A percentile compares a stretch with the other conserved stretches of the same genome.
These are phyloP conservation scores for Drechmeria coniospora DNA, from an alignment of 2,329 filamentous ascomycete genomes.

Conservation along the genomic window DNA sequence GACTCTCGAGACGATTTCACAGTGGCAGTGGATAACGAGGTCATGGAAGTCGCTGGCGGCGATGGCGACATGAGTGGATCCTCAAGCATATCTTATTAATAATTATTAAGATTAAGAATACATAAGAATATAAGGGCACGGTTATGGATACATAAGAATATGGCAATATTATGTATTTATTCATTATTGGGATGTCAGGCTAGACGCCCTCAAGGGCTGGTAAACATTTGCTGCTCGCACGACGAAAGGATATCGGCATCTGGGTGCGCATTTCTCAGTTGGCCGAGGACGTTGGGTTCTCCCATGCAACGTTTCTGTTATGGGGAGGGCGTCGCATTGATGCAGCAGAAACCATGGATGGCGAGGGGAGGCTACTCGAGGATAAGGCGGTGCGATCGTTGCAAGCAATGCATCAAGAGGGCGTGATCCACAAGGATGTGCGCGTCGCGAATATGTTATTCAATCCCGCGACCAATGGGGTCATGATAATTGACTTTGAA, in stretches of 20 bases:
- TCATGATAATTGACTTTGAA: conserved; percentile 19
- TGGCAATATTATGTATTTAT: too few relatives aligned
- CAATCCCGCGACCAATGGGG: conserved; percentile 8
- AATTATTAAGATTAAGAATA: conserved; percentile 1
- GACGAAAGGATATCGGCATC: neutral
- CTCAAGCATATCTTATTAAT: conserved; percentile 2
- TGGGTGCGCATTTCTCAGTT: neutral
- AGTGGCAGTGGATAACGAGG: too few relatives aligned
- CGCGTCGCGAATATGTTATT: conserved; percentile 12
- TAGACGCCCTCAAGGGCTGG: neutral
- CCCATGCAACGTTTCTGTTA: neutral
- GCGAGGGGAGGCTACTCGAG: conserved; percentile 3
- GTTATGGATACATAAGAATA: neutral
- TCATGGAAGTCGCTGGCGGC: too few relatives aligned
- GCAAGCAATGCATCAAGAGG: conserved; percentile 9
- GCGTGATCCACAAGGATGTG: conserved; percentile 14
- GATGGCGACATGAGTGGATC: neutral
- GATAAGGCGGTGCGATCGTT: conserved; percentile 6
- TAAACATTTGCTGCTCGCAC: neutral
- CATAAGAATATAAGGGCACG: conserved; percentile 1
- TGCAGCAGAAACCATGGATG: too few relatives aligned
- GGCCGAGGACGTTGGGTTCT: neutral
- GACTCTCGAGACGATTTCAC: too few relatives aligned
- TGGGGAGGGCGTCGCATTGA: too few relatives aligned
- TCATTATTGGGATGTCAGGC: conserved; percentile 2